These are phyloP conservation scores for Trematosphaeria pertusa DNA, from an alignment of 2,329 filamentous ascomycete species.

Conservation along the genomic window DNA sequence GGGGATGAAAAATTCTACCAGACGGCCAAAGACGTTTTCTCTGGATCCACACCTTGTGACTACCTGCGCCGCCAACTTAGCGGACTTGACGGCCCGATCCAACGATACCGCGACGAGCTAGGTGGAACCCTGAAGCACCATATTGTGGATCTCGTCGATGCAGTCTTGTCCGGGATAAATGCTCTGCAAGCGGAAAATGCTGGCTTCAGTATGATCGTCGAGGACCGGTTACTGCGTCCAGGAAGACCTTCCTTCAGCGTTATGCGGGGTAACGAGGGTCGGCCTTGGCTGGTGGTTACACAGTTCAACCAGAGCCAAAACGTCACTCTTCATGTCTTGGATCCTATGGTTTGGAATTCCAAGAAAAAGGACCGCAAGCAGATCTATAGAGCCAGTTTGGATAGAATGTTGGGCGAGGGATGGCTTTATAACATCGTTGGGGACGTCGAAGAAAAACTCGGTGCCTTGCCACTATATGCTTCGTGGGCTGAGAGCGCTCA, in stretches of 20 bases:
- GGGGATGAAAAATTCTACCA: too few species aligned
- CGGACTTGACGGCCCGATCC: too few species aligned
- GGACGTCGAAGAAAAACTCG: neutral
- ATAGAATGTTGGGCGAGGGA: conserved; percentile 5
- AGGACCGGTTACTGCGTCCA: conserved; percentile 2
- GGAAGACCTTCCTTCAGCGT: conserved; percentile 15
- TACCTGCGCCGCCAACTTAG: too few species aligned
- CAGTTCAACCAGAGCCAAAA: neutral
- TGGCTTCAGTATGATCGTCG: conserved; percentile 12
- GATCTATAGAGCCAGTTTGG: conserved; percentile 1
- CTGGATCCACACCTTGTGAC: too few species aligned
- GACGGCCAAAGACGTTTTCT: too few species aligned
- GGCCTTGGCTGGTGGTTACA: conserved; percentile 6
- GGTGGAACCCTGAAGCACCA: too few species aligned
- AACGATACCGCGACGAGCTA: too few species aligned
- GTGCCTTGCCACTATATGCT: neutral
- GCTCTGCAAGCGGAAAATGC: conserved; percentile 5
- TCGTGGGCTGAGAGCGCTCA: conserved; percentile 14
- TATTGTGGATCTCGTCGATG: conserved; percentile 7
- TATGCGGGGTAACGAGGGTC: neutral
- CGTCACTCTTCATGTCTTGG: conserved; percentile 13
- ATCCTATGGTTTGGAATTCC: conserved; percentile 14
- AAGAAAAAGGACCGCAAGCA: neutral
- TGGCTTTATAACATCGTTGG: neutral
- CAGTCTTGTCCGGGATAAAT: conserved; percentile 16